These are phyloP conservation scores for Dioszegia hungarica DNA, from an alignment of 768 basidiomycete species.

Conservation along the genomic window DNA sequence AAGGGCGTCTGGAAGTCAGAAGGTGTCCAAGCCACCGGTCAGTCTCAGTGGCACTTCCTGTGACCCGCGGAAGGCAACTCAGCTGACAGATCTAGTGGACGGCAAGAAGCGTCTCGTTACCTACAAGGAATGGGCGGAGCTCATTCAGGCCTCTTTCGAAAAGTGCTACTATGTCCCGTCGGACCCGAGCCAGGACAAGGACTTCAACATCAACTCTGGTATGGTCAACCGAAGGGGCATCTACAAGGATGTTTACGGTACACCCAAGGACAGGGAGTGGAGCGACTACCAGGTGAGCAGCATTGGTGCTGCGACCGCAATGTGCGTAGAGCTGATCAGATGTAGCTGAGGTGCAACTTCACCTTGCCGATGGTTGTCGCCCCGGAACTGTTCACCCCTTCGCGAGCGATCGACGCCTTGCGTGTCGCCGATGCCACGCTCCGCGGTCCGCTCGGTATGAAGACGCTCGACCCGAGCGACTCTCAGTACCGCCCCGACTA, in stretches of 20 bases:
- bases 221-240: slow-evolving; percentile 86
- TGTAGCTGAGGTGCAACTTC: slow-evolving; percentile 74
- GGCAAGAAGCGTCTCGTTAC: slow-evolving; percentile 67
- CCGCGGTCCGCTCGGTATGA: slow-evolving; percentile 90
- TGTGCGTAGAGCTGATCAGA: not conserved
- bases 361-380: slow-evolving; percentile 96
- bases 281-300: slow-evolving; percentile 80
- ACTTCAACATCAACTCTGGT: slow-evolving; percentile 64
- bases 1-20: slow-evolving; percentile 77
- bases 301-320: not conserved
- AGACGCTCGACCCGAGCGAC: slow-evolving; percentile 83
- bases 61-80: too few species aligned
- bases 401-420: slow-evolving; percentile 73
- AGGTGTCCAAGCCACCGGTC: slow-evolving; percentile 75
- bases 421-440: slow-evolving; percentile 73
- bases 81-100: slow-evolving; percentile 55
- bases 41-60: slow-evolving; percentile 7
- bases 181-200: slow-evolving; percentile 68
- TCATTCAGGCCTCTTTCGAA: slow-evolving; percentile 84
- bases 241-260: slow-evolving; percentile 96
- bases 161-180: slow-evolving; percentile 80
- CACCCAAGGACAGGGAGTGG: slow-evolving; percentile 82
- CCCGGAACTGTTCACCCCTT: slow-evolving; percentile 81
- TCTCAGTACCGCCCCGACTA: slow-evolving; percentile 84
- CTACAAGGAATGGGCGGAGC: slow-evolving; percentile 81